Conservation (phyloP, 306 rosid genomes). For the Cotoneaster glaucophyllus region DNA sequence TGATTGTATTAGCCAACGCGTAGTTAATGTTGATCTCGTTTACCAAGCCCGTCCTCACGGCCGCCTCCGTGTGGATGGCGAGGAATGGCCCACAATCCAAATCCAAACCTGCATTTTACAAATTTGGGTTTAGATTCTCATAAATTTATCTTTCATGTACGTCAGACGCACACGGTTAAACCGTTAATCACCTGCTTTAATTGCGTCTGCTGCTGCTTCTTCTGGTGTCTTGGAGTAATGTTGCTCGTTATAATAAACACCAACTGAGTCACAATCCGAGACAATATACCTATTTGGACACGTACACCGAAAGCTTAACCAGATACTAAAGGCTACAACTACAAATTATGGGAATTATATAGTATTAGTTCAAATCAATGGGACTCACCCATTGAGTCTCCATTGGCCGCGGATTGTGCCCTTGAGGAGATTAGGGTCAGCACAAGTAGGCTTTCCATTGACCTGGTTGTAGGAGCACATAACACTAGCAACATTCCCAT, state of each 20-base stretch:
- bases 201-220: conserved; percentile 63
- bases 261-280: conserved; percentile 89
- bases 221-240: conserved; percentile 77
- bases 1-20: conserved; percentile 57
- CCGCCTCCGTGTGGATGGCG: conserved; percentile 55
- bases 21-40: conserved; percentile 44
- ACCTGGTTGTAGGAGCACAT: conserved; percentile 99
- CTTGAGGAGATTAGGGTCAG: conserved; percentile 69
- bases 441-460: conserved; percentile 93
- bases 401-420: conserved; percentile 73
- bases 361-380: no score
- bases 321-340: background rate
- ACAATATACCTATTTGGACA: conserved; percentile 62
- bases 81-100: conserved; percentile 85
- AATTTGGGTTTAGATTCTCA: background rate
- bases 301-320: background rate
- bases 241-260: conserved; percentile 53
- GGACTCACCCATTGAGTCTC: conserved; percentile 74
- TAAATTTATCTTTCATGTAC: background rate
- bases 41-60: conserved; percentile 43
- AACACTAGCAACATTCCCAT: conserved; percentile 84
- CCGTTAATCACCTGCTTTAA: conserved; percentile 41
- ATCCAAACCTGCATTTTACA: conserved; percentile 42
- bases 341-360: background rate
- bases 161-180: no score